Conservation (phyloP, 2,329 filamentous ascomycete genomes). For the Fusarium pseudocircinatum region DNA sequence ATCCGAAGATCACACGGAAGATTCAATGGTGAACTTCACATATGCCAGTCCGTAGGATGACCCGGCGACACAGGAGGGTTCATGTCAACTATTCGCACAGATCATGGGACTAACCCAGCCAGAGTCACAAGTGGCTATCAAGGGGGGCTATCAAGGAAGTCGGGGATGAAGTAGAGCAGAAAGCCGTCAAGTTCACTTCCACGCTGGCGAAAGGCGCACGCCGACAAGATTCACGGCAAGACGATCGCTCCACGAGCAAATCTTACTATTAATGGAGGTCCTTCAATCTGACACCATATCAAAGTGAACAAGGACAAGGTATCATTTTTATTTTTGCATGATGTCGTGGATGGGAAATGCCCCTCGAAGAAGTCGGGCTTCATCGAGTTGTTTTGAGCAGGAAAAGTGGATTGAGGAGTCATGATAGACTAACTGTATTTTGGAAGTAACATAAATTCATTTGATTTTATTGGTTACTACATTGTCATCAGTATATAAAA, state of each 20-base stretch:
- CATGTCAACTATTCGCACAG: no score
- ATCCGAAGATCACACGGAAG: rapidly evolving
- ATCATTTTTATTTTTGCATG: neutral
- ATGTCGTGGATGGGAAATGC: neutral
- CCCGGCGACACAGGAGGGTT: no score
- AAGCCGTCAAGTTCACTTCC: neutral
- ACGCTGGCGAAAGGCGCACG: no score
- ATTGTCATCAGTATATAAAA: neutral
- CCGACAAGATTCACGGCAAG: neutral
- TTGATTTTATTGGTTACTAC: neutral
- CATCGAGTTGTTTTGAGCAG: no score
- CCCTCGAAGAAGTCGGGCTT: rapidly evolving
- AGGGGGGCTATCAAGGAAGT: no score
- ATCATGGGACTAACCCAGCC: rapidly evolving
- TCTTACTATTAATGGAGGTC: rapidly evolving
- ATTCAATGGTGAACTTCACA: rapidly evolving
- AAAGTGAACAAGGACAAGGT: no score
- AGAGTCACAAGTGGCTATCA: neutral
- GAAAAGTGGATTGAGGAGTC: no score
- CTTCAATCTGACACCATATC: neutral
- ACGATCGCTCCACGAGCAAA: rapidly evolving
- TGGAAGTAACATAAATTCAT: rapidly evolving
- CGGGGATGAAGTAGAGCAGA: neutral
- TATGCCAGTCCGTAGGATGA: no score
- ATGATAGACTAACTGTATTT: neutral